Evolutionary conservation across 306 rosid genomes (phyloP).

Genomic region (Datisca glomerata): DNA sequence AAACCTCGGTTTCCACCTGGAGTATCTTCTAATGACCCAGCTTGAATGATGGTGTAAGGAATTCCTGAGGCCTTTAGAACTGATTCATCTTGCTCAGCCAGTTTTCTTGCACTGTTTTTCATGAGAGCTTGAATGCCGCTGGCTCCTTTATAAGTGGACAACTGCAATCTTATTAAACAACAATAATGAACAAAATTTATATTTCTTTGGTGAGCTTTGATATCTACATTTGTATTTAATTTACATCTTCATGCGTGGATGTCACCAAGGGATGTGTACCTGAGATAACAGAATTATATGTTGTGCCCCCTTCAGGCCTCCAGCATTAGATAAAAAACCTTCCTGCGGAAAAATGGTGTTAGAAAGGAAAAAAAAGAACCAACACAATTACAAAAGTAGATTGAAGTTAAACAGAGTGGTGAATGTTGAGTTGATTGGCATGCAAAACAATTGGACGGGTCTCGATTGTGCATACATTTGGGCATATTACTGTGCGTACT

Average conservation of each 20-base stretch:
- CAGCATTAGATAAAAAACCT: conserved; percentile 65
- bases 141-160: conserved; percentile 72
- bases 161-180: conserved; percentile 70
- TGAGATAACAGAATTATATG: conserved; percentile 78
- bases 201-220: neutral
- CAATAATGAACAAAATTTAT: conserved; percentile 11
- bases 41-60: conserved; percentile 70
- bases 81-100: conserved; percentile 79
- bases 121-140: conserved; percentile 66
- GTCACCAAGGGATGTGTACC: conserved; percentile 40
- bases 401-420: neutral
- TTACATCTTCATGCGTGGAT: neutral
- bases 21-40: conserved; percentile 47
- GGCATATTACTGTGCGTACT: conserved; percentile 77
- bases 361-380: neutral
- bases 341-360: conserved; percentile 35
- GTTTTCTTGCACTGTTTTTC: conserved; percentile 53
- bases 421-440: neutral
- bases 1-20: conserved; percentile 83
- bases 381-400: conserved; percentile 1
- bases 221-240: neutral
- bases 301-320: conserved; percentile 56
- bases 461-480: conserved; percentile 46
- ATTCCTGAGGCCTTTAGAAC: conserved; percentile 40
- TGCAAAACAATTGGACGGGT: neutral